Evolutionary conservation across 306 rosid genomes (phyloP).

Genomic region (Casuarina cunninghamiana): DNA sequence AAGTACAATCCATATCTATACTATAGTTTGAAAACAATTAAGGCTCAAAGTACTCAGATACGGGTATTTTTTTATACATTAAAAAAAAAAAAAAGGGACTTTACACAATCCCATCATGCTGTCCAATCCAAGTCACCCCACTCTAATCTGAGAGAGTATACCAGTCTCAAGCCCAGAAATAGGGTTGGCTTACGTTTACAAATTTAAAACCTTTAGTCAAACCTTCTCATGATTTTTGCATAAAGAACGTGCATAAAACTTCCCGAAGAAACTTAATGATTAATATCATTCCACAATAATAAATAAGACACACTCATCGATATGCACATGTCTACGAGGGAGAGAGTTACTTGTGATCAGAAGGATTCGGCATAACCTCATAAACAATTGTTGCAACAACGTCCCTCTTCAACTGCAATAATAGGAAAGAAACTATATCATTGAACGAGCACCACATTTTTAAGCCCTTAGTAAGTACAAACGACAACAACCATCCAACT

Average conservation of each 20-base stretch:
- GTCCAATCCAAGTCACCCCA: too few relatives aligned
- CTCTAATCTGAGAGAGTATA: too few relatives aligned
- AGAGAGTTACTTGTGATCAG: constrained; percentile 89
- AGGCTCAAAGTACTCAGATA: too few relatives aligned
- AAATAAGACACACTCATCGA: neutral
- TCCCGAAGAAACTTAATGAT: neutral
- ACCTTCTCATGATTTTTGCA: neutral
- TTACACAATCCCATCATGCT: too few relatives aligned
- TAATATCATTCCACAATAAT: neutral
- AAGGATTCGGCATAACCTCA: constrained; percentile 93
- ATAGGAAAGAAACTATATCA: constrained; percentile 19
- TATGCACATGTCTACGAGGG: neutral
- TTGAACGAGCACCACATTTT: neutral
- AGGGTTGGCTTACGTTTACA: neutral
- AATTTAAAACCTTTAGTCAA: neutral
- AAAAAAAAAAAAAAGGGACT: too few relatives aligned
- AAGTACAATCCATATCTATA: too few relatives aligned
- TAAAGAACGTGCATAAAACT: neutral
- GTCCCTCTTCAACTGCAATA: constrained; percentile 80
- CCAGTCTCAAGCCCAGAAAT: neutral
- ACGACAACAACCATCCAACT: constrained; percentile 12
- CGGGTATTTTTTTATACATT: too few relatives aligned
- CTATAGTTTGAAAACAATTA: too few relatives aligned
- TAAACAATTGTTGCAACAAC: constrained; percentile 87
- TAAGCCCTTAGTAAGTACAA: neutral